Evolutionary conservation across 2,329 filamentous ascomycete species (phyloP).

Genomic region (Piedraia hortae): DNA sequence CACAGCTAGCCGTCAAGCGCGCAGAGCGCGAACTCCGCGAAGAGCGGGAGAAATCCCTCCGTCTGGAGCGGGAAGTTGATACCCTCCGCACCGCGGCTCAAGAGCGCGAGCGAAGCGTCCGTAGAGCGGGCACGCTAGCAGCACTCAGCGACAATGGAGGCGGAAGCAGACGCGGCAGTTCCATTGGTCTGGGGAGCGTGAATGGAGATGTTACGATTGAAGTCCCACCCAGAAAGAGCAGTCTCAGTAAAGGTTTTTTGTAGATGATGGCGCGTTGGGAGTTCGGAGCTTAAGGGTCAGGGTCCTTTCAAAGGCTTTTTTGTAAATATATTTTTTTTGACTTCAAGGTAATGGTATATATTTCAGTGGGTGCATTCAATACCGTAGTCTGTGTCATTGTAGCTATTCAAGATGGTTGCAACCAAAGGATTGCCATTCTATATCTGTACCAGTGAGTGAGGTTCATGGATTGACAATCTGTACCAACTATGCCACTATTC

Average conservation of each 20-base stretch:
- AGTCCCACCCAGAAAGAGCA: slow-evolving; percentile 16
- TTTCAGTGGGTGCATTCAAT: slow-evolving; percentile 1
- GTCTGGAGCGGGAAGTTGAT: slow-evolving; percentile 71
- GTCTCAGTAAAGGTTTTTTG: slow-evolving; percentile 24
- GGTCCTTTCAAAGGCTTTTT: slow-evolving; percentile 4
- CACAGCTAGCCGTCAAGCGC: slow-evolving; percentile 55
- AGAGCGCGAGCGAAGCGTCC: slow-evolving; percentile 23
- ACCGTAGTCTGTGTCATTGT: too few relatives aligned
- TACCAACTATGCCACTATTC: too few relatives aligned
- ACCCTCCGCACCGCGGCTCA: slow-evolving; percentile 45
- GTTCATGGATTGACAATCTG: too few relatives aligned
- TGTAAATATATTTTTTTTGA: slow-evolving; percentile 2
- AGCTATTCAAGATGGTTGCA: too few relatives aligned
- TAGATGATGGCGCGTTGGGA: slow-evolving; percentile 9
- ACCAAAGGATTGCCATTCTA: too few relatives aligned
- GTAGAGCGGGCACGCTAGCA: slow-evolving; percentile 9
- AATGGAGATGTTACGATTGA: slow-evolving; percentile 13
- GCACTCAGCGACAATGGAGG: slow-evolving; percentile 18
- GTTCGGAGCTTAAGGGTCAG: slow-evolving; percentile 1
- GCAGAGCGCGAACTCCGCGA: slow-evolving; percentile 76
- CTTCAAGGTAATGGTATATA: background rate
- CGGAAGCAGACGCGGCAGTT: slow-evolving; percentile 17
- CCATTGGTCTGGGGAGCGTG: slow-evolving; percentile 12
- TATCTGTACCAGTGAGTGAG: too few relatives aligned
- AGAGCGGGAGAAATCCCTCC: slow-evolving; percentile 53